Base-by-base conservation (phyloP, 495 filamentous ascomycete species). In the Astrothelium macrocarpum region DNA sequence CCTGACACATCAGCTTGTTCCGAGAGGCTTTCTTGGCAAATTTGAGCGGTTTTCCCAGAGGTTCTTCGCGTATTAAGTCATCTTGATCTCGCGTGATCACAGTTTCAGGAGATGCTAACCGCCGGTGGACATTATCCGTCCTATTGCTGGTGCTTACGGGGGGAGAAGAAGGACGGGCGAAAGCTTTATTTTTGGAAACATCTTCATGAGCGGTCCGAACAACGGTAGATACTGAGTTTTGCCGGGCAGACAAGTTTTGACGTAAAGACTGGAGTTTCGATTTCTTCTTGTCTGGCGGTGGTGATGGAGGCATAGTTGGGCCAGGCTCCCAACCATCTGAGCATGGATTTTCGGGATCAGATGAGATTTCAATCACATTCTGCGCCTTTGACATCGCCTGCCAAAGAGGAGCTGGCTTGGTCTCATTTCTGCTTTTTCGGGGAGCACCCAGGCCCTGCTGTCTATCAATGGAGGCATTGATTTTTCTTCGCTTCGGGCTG, bases 401-500 rank as follows among this genome's bases (percentile, higher is more conserved):
- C 29, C 32, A 59, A 31, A 16, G 59, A 4, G 61, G 58, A 49
- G 32, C 14, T 28, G 11, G 29, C 14, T 42, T 26, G 28, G 61
- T 61, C 53, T 59, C 68, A n/a, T 53, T 62, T 20, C 49, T 9
- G 25, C 49, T 56, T 29, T 29, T 26, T 16, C 5, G 20, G 20
- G 12, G 45, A 23, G 49, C 5, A 28, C 12, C 11, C 25, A 4
- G 9, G 25, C 16, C 16, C 39, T 53, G 5, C n/a, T 64, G 53
- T 16, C 59, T 32, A 4, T 56, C 60, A 5, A 10, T 16, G 11
- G 28, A 56, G 2, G 5, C 23, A 43, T 58, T 43, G 34, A 70
- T 71, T 42, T 77, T 80, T 63, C 75, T 79, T 28, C 82, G 78
- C 67, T 87, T 87, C 2, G 75, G 60, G 0, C 80, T 65, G 32